Conservation (phyloP, 108 stramenopile species). For the Conticribra guillardii region DNA sequence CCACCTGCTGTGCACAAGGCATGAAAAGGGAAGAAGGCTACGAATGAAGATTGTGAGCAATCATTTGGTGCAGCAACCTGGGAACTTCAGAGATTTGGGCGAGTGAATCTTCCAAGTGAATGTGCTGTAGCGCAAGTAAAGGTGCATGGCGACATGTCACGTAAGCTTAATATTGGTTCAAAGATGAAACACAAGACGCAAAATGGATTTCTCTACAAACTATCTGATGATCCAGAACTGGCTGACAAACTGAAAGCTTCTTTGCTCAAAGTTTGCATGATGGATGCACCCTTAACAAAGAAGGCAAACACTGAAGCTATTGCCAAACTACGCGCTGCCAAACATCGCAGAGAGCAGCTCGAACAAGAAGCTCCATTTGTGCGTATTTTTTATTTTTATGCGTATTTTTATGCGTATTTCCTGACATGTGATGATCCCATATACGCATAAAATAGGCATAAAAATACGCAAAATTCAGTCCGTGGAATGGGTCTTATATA, state of each 20-base stretch:
- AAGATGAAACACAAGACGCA: no score
- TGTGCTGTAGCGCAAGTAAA: neutral
- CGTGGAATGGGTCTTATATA: no score
- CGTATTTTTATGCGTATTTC: no score
- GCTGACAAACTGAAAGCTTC: neutral
- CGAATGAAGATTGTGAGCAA: neutral
- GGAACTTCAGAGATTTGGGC: neutral
- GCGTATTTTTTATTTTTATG: no score
- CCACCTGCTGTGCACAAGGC: neutral
- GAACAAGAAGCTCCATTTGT: no score
- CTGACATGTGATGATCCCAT: no score
- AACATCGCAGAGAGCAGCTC: neutral
- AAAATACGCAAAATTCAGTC: no score
- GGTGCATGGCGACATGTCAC: neutral
- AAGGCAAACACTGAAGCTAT: neutral
- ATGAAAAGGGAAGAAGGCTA: neutral
- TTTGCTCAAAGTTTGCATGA: neutral
- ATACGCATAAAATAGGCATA: no score
- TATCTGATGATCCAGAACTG: neutral
- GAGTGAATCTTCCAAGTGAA: neutral
- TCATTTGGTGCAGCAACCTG: neutral
- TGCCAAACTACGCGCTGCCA: neutral
- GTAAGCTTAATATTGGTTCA: no score
- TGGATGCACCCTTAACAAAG: neutral
- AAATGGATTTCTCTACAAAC: neutral